phyloP scores from a whole-genome alignment of 768 basidiomycete species.

The Rossbeevera mucosa region DNA sequence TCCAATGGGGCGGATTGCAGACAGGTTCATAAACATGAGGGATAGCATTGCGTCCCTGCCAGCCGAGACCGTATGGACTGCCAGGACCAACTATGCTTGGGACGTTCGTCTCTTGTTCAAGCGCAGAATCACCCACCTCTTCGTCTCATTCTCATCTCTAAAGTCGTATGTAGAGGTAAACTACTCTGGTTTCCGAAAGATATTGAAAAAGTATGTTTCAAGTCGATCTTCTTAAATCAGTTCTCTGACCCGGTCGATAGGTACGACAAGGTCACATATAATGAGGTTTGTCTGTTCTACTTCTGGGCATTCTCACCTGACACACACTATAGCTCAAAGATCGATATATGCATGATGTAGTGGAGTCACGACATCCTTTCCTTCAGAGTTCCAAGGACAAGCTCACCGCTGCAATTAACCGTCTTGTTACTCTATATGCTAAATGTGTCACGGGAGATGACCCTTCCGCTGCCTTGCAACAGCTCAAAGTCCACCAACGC shows the following conservation, averaged over 20 bases:
- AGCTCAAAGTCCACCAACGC: conserved; percentile 80
- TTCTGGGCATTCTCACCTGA: neutral
- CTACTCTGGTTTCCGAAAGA: conserved; percentile 90
- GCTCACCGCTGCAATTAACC: conserved; percentile 52
- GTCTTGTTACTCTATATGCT: conserved; percentile 71
- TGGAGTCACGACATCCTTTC: conserved; percentile 49
- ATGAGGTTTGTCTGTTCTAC: conserved; percentile 38
- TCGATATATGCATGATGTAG: neutral
- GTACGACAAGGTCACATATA: conserved; percentile 87
- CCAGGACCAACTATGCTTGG: neutral
- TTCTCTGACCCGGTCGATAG: conserved; percentile 35
- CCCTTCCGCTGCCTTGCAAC: conserved; percentile 60
- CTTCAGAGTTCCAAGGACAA: conserved; percentile 54
- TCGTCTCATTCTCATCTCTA: conserved; percentile 69
- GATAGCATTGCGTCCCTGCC: neutral
- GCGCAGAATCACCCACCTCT: conserved; percentile 79
- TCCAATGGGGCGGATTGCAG: neutral
- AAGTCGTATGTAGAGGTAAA: conserved; percentile 89
- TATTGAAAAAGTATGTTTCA: conserved; percentile 77
- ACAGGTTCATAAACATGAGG: too few relatives aligned
- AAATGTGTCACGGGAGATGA: conserved; percentile 82
- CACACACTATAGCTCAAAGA: conserved; percentile 42
- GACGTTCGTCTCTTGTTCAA: conserved; percentile 71
- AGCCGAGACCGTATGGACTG: neutral
- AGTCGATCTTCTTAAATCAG: neutral